Evolutionary conservation across 371 early-diverging fungal genomes (phyloP).

Genomic region (Mortierella sp.): DNA sequence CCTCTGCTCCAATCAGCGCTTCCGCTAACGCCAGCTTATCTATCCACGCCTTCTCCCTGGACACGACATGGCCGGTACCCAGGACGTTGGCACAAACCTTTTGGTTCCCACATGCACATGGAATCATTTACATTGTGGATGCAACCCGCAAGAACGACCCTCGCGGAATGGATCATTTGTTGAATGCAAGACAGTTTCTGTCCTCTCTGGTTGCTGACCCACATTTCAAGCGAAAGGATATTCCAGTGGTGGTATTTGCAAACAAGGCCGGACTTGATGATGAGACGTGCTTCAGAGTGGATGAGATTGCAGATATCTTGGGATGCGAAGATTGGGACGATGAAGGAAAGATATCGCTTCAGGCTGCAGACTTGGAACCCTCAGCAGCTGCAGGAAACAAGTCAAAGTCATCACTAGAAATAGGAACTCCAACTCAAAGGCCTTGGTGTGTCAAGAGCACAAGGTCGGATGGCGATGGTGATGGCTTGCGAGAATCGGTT

Average conservation of each 20-base stretch:
- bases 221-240: conserved; percentile 38
- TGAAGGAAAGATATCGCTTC: neutral
- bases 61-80: conserved; percentile 57
- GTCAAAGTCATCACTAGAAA: neutral
- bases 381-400: neutral
- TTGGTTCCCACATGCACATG: conserved; percentile 55
- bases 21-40: conserved; percentile 44
- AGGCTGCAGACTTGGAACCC: neutral
- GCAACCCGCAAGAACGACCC: conserved; percentile 56
- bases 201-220: conserved; percentile 37
- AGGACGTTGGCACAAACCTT: conserved; percentile 49
- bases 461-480: conserved; percentile 41
- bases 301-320: conserved; percentile 56
- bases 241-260: conserved; percentile 54
- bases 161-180: conserved; percentile 48
- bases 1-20: conserved; percentile 3
- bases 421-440: conserved; percentile 2
- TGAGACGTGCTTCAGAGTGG: conserved; percentile 49
- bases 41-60: conserved; percentile 52
- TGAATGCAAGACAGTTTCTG: conserved; percentile 50
- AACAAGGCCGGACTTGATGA: conserved; percentile 53
- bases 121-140: conserved; percentile 54
- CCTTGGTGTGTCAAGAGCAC: conserved; percentile 59
- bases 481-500: conserved; percentile 47
- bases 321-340: conserved; percentile 55